Conservation (phyloP, 1,139 yeast species). For the Candida sp. region DNA sequence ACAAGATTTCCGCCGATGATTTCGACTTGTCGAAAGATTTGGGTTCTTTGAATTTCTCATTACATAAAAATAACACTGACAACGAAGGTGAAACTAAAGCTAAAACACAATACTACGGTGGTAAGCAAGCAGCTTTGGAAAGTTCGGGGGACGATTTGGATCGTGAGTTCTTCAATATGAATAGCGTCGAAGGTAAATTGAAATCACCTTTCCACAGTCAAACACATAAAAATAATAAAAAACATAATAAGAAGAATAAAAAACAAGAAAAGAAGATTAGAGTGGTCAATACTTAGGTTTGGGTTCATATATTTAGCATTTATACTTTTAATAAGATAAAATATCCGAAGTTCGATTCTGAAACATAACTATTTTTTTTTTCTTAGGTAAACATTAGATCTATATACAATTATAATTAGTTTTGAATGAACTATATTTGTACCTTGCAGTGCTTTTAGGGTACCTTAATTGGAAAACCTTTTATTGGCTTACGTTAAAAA, state of each 20-base stretch:
- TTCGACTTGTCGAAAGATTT: conserved; percentile 71
- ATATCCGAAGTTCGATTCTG: too few relatives aligned
- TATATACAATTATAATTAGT: too few relatives aligned
- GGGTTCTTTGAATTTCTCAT: conserved; percentile 71
- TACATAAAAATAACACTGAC: conserved; percentile 48
- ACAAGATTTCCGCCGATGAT: conserved; percentile 47
- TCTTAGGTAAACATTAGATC: too few relatives aligned
- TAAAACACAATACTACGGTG: conserved; percentile 61
- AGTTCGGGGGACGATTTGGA: conserved; percentile 81
- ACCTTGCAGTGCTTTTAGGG: too few relatives aligned
- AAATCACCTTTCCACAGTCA: conserved; percentile 72
- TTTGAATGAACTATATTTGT: too few relatives aligned
- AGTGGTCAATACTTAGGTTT: conserved; percentile 34
- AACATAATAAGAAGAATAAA: conserved; percentile 77
- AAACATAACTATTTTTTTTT: too few relatives aligned
- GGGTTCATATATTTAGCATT: conserved; percentile 4
- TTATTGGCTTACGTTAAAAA: too few relatives aligned
- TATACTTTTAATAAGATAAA: not conserved
- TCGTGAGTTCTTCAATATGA: conserved; percentile 75
- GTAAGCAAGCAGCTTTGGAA: conserved; percentile 75
- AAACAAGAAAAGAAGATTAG: conserved; percentile 52
- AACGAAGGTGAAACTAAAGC: conserved; percentile 30
- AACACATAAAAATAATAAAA: conserved; percentile 45
- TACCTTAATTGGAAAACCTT: too few relatives aligned
- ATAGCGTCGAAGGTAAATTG: conserved; percentile 58